These are phyloP conservation scores for Plasmodium cynomolgi DNA, from an alignment of 169 alveolate genomes.

Conservation along the genomic window DNA sequence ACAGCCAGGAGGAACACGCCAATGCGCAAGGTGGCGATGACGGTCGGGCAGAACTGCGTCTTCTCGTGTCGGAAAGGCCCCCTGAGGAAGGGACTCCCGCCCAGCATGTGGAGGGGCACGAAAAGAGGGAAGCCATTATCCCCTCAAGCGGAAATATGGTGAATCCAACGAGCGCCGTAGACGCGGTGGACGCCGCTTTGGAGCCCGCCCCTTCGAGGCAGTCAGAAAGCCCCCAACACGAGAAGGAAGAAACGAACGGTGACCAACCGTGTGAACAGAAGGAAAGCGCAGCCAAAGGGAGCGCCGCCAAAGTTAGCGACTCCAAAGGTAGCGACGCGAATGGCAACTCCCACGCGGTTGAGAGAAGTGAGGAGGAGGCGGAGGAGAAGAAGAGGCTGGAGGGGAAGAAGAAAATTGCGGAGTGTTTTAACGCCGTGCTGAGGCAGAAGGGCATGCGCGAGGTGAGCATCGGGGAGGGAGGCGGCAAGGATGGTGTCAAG, in stretches of 20 bases:
- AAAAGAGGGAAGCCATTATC: neutral
- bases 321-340: neutral
- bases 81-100: neutral
- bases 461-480: too few species aligned
- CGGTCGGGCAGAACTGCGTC: neutral
- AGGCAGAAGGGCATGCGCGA: neutral
- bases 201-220: neutral
- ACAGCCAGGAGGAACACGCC: neutral
- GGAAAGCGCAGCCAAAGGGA: neutral
- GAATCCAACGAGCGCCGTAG: neutral
- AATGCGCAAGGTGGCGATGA: neutral
- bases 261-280: neutral
- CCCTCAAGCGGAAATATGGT: neutral
- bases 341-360: neutral
- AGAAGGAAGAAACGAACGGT: neutral
- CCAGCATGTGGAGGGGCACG: neutral
- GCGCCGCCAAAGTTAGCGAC: neutral
- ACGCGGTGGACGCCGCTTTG: neutral
- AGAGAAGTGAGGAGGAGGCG: neutral
- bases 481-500: too few species aligned
- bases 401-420: neutral
- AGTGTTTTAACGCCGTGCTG: neutral
- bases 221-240: neutral
- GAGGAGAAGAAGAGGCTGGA: neutral
- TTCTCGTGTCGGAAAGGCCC: neutral